Conservation (phyloP, 768 basidiomycete species). For the Hemileccinum rubropunctum region DNA sequence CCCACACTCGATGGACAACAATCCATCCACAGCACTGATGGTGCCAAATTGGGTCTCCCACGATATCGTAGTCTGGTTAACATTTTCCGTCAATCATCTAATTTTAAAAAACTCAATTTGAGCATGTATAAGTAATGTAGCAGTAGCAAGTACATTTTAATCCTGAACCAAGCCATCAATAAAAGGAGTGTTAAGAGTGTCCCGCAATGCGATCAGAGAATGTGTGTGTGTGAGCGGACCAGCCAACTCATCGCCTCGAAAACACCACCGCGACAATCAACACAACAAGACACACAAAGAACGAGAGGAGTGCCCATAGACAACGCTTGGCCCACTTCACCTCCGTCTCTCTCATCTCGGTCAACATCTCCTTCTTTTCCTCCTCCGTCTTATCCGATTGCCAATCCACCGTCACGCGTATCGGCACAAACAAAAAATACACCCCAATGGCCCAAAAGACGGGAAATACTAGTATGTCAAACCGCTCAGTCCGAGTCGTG, state of each 20-base stretch:
- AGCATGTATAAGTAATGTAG: no score
- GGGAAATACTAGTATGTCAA: conserved; percentile 68
- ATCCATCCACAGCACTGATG: no score
- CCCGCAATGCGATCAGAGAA: not conserved
- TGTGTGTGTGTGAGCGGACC: not conserved
- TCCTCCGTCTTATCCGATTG: conserved; percentile 53
- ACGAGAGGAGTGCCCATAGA: conserved; percentile 48
- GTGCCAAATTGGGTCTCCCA: no score
- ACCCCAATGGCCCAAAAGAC: conserved; percentile 61
- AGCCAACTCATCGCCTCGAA: conserved; percentile 20
- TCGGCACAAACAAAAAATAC: conserved; percentile 52
- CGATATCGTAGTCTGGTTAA: no score
- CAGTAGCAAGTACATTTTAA: no score
- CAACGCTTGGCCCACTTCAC: conserved; percentile 58
- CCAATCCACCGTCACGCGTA: conserved; percentile 51
- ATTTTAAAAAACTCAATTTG: no score
- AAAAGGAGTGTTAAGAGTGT: conserved; percentile 3
- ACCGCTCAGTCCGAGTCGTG: no score
- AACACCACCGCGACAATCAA: conserved; percentile 23
- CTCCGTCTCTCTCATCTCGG: conserved; percentile 46
- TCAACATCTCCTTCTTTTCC: conserved; percentile 46
- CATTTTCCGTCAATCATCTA: no score
- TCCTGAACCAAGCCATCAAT: no score
- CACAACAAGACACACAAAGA: conserved; percentile 39
- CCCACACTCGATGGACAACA: no score